Evolutionary conservation across 345 rosid species (phyloP), one percentile per base, ranked within the genome.

Genomic region (Populus tremula): DNA sequence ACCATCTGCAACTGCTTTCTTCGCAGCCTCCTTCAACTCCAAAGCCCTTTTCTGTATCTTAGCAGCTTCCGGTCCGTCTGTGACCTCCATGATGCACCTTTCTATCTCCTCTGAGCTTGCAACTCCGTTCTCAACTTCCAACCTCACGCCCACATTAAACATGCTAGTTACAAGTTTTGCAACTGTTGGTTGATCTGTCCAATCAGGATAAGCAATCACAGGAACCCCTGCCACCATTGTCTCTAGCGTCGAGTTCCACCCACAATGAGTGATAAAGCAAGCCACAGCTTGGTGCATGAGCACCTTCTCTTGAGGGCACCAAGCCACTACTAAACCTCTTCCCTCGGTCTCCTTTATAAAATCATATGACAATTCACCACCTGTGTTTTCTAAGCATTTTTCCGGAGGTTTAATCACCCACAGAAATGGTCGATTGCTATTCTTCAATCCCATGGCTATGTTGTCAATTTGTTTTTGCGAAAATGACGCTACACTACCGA

Each of bases 161-260:
- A 84, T 86, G 79, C 89, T 91, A 20, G 79, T 85, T 21, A 89
- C 39, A 47, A 85, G 65, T 78, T 88, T 80, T 6, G 88, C 87
- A 39, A 84, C 82, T 0, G 77, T 68, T 0, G 89, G 82, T 71
- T 88, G 91, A 79, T 87, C 90, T 0, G 82, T 76, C 88, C 88
- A 91, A 31, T 43, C 80, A 1, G 89, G 91, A 38, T 83, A 89
- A 1, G 88, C 89, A 68, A 88, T 82, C 17, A 87, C 78, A 0
- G 94, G 91, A 50, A 87, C 85, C 2, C 91, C 94, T 2, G 88
- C 77, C 5, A 49, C 84, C 50, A 88, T 68, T 0, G 89, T 81
- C 79, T 91, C 91, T 0, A 87, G 74, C 35, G 85, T 69, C n/a
- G 94, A 89, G 76, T 87, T 91, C 94, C 90, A 88, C 2, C 94